Percentiles rank a stretch among this genome's conserved stretches.
phyloP scores from a whole-genome alignment of 2,329 filamentous ascomycete species.

The Fusarium sp. region DNA sequence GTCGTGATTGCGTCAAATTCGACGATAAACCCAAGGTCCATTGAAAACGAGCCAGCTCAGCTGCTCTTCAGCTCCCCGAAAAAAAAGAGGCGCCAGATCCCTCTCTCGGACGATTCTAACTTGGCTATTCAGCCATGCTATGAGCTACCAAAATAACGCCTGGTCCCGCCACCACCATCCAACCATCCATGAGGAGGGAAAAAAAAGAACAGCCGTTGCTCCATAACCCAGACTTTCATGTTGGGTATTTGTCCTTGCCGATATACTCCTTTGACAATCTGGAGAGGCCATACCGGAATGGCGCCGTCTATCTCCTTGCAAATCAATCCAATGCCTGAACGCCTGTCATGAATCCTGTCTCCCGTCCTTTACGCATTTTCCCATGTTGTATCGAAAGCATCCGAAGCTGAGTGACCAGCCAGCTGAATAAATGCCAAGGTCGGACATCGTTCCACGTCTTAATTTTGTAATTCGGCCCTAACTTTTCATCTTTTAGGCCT shows the following conservation, averaged over 20 bases:
- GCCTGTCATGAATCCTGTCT: constrained; percentile 32
- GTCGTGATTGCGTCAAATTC: background rate
- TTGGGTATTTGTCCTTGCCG: constrained; percentile 31
- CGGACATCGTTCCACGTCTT: background rate
- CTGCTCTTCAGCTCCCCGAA: constrained; percentile 9
- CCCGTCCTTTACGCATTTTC: constrained; percentile 13
- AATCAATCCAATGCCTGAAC: constrained; percentile 33
- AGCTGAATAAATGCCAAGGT: background rate
- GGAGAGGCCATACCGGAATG: constrained; percentile 23
- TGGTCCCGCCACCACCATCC: background rate
- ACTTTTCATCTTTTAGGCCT: background rate
- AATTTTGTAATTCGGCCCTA: background rate
- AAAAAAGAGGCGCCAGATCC: constrained; percentile 12
- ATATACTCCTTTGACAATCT: constrained; percentile 34
- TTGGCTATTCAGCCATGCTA: constrained; percentile 5
- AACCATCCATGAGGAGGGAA: background rate
- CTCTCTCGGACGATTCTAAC: constrained; percentile 6
- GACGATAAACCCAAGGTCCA: background rate
- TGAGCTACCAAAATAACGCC: constrained; percentile 34
- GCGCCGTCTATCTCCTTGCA: constrained; percentile 15
- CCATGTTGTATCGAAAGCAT: constrained; percentile 7
- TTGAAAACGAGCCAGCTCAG: constrained; percentile 25
- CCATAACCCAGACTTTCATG: constrained; percentile 25
- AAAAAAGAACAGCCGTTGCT: constrained; percentile 15
- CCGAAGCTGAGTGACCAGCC: background rate